These are phyloP conservation scores for Pelargonium nanum DNA, from an alignment of 345 rosid species.

Conservation along the genomic window DNA sequence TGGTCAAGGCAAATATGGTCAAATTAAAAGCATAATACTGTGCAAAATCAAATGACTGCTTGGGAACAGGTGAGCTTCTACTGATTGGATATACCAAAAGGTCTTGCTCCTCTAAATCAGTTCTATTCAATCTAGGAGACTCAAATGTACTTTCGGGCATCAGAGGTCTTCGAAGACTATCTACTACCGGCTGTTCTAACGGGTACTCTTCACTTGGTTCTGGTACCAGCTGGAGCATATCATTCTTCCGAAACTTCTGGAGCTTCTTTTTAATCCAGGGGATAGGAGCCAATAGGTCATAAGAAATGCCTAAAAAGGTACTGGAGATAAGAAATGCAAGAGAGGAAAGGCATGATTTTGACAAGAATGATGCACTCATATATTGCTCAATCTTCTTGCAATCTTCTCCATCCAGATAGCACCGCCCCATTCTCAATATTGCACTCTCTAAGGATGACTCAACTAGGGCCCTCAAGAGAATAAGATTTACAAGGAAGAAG, in stretches of 20 bases:
- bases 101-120: slow-evolving; percentile 51
- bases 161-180: slow-evolving; percentile 62
- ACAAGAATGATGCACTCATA: slow-evolving; percentile 83
- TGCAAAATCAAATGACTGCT: slow-evolving; percentile 91
- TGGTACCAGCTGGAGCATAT: slow-evolving; percentile 94
- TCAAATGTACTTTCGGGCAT: slow-evolving; percentile 51
- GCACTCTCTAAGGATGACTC: slow-evolving; percentile 86
- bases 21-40: slow-evolving; percentile 91
- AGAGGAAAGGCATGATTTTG: slow-evolving; percentile 88
- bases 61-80: slow-evolving; percentile 81
- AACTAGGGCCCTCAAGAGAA: slow-evolving; percentile 70
- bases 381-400: slow-evolving; percentile 95
- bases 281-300: slow-evolving; percentile 76
- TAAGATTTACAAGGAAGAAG: slow-evolving; percentile 94
- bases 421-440: slow-evolving; percentile 76
- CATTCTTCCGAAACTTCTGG: slow-evolving; percentile 77
- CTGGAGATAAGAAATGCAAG: slow-evolving; percentile 85
- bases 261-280: slow-evolving; percentile 96
- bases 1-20: slow-evolving; percentile 82
- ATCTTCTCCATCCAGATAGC: slow-evolving; percentile 95
- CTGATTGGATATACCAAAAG: slow-evolving; percentile 75
- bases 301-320: slow-evolving; percentile 93
- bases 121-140: slow-evolving; percentile 40
- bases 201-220: slow-evolving; percentile 78
- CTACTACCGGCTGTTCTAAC: slow-evolving; percentile 51